Evolutionary conservation across 495 filamentous ascomycete genomes (phyloP).

Genomic region (Saxophila tyrrhenica): DNA sequence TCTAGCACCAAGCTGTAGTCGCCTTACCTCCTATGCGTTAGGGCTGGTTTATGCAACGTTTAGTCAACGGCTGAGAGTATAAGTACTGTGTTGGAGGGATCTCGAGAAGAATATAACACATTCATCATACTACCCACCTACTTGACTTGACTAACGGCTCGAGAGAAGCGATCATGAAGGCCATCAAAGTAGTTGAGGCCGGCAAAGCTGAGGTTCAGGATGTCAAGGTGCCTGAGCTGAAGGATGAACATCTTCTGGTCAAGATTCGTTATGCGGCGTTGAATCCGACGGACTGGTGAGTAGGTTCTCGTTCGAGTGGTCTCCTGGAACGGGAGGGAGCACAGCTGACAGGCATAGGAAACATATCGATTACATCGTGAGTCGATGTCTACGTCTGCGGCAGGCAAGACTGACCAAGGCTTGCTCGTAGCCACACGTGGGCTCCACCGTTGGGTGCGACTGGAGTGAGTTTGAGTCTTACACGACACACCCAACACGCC

Average conservation of each 20-base stretch:
- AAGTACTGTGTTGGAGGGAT: no score
- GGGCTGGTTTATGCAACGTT: no score
- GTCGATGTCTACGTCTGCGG: background rate
- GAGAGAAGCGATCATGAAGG: slow-evolving; percentile 17
- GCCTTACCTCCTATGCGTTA: no score
- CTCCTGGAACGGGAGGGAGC: no score
- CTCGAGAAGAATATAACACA: no score
- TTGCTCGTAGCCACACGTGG: slow-evolving; percentile 9
- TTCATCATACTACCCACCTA: background rate
- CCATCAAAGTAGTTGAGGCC: slow-evolving; percentile 16
- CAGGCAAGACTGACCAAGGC: no score
- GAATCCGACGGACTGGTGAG: slow-evolving; percentile 50
- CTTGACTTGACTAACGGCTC: background rate
- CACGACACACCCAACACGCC: background rate
- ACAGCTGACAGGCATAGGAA: slow-evolving; percentile 41
- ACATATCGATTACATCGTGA: slow-evolving; percentile 32
- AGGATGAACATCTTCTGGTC: slow-evolving; percentile 39
- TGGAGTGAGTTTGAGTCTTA: slow-evolving; percentile 25
- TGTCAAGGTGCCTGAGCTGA: slow-evolving; percentile 19
- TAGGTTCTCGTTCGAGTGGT: no score
- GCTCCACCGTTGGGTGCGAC: slow-evolving; percentile 43
- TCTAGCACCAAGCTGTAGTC: no score
- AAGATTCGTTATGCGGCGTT: slow-evolving; percentile 40
- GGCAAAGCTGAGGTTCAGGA: slow-evolving; percentile 20
- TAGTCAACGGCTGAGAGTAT: no score